Evolutionary conservation across 2,329 filamentous ascomycete species (phyloP), one percentile per base, ranked within the genome.

Genomic region (Aspergillus spinulosporus): DNA sequence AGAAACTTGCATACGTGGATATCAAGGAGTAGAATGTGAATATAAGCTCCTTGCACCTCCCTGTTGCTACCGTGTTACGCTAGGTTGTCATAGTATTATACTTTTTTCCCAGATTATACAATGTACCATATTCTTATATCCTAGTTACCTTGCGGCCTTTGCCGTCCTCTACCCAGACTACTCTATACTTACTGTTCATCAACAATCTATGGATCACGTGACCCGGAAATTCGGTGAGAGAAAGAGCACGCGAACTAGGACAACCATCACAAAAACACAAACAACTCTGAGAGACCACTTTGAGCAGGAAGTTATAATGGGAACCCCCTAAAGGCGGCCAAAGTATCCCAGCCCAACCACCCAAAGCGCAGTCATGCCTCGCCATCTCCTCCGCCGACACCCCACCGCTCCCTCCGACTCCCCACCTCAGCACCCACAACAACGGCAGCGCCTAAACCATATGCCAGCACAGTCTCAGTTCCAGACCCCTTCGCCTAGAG

Each of bases 1-100:
- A 99, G 77, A 86, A 88, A 5, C 73, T 99, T 57, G 94, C 93
- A 1, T 86, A 82, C 68, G 88, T 96, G 9, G 80, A 71, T 15
- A 60, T 66, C 29, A 48, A 59, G 8, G 31, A 64, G 34, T 65
- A 62, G 50, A 47, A 34, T 42, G 40, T 37, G 40, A 44, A 57
- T 40, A 49, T 44, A 29, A n/a, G 21, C 49, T 49, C 39, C 39
- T 7, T 15, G 39, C 49, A 49, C 28, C 43, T 8, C 42, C n/a
- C 34, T 32, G 28, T 50, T 56, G 26, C 32, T 34, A 31, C 49
- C 26, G 49, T 36, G 49, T 34, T 53, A 36, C 15, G 21, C 21
- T 28, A 28, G n/a, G 36, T 40, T 45, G 21, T 53, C 37, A 37
- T 44, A 44, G 49, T 44, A 44, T 49, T 40, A 8, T 21, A 21